Base-by-base conservation (phyloP, 2,329 filamentous ascomycete genomes). In the Cryphonectria nitschkei region DNA sequence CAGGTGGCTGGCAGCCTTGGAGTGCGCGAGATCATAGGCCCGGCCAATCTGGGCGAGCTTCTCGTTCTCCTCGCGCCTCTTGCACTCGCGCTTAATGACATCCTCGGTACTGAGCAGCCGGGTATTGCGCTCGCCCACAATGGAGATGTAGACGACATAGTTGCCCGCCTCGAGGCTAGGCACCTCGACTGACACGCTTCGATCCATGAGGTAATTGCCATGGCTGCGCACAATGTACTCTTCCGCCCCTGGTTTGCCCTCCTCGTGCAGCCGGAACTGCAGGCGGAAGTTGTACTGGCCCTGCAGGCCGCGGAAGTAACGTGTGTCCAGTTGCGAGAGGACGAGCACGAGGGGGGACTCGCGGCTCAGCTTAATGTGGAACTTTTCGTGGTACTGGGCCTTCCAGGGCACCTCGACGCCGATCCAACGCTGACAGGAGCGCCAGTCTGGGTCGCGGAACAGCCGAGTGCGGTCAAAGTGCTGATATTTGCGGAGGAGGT, bases 101-200 rank as follows among this genome's bases (percentile, higher is more conserved):
- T 93, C 87, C 73, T 94, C 90, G 22, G 92, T 87, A 0, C 78
- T 79, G 83, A 83, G 68, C 1, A 81, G 84, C 0, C 82, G 80
- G 11, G 85, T 81, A 37, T 84, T 78, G n/a, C 91, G 87, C 26
- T 85, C 86, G 1, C 92, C 92, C 9, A 90, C 89, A 70, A 96
- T 86, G 77, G 93, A 94, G 79, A 95, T 87, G 32, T 93, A 84
- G 5, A 97, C 88, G 8, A 88, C 89, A 80, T 97, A 97, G 60
- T 87, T 89, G 14, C 93, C 93, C 0, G 91, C 87, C 29, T 93
- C 89, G 37, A 97, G 87, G 50, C 90, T 85, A 11, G 80, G 79
- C 11, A 96, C 84, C 78, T 96, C 93, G 1, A 92, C 90, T 66
- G 91, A 94, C 54, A 94, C 90, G 0, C 91, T 93, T 8, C 93